A percentile compares a stretch with the other conserved stretches of the same genome.
Conservation (phyloP, 148 eudicot species). For the Vaccinium macrocarpon region DNA sequence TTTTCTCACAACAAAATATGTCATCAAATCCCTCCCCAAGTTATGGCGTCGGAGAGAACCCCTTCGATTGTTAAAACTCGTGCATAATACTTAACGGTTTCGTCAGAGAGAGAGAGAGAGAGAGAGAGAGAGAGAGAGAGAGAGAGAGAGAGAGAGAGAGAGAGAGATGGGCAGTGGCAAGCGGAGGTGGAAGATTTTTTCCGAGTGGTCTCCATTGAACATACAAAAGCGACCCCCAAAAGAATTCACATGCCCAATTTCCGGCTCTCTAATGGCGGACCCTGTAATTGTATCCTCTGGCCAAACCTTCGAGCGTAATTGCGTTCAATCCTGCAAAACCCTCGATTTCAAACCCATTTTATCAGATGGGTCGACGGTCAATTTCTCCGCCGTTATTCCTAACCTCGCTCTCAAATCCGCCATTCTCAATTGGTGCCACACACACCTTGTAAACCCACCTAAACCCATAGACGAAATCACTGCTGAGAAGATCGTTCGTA, state of each 20-base stretch:
- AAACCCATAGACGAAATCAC: slow-evolving; percentile 37
- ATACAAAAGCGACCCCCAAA: slow-evolving; percentile 26
- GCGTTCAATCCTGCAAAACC: slow-evolving; percentile 56
- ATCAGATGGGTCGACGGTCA: slow-evolving; percentile 54
- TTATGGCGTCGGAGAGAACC: neutral
- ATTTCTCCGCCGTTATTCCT: slow-evolving; percentile 54
- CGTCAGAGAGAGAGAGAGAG: neutral
- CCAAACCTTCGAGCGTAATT: slow-evolving; percentile 78
- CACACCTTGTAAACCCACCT: slow-evolving; percentile 29
- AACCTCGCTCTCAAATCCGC: slow-evolving; percentile 65
- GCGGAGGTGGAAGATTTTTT: slow-evolving; percentile 59
- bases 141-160: neutral
- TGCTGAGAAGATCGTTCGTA: slow-evolving; percentile 43
- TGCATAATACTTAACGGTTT: slow-evolving; percentile 5
- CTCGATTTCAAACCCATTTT: slow-evolving; percentile 46
- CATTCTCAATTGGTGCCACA: slow-evolving; percentile 53
- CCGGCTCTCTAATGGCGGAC: slow-evolving; percentile 70
- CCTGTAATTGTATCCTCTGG: slow-evolving; percentile 86
- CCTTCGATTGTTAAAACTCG: neutral
- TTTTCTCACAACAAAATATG: neutral
- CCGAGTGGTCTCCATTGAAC: slow-evolving; percentile 40
- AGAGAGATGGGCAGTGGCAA: slow-evolving; percentile 50
- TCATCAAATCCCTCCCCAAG: neutral
- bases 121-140: no score
- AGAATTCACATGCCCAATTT: slow-evolving; percentile 74